A percentile compares a stretch with the other conserved stretches of the same genome.
Evolutionary conservation across 2,329 filamentous ascomycete species (phyloP).

Genomic region (Cytospora piceae): DNA sequence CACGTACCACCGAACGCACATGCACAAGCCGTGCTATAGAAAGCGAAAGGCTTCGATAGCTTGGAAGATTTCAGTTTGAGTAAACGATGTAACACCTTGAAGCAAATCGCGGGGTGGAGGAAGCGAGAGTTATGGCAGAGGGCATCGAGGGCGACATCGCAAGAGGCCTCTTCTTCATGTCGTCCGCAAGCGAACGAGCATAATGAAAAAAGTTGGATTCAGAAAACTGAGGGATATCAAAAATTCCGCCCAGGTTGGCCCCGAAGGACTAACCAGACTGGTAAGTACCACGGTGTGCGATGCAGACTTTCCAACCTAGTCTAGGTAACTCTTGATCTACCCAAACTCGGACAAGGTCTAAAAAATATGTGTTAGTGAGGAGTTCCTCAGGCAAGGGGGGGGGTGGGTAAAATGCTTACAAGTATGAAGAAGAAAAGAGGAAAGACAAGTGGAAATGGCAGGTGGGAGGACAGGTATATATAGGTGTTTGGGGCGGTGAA

Average conservation of each 20-base stretch:
- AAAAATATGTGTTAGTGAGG: too few relatives aligned
- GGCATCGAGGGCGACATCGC: not conserved
- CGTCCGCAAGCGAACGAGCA: slow-evolving; percentile 43
- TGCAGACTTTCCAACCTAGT: slow-evolving; percentile 52
- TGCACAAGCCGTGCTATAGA: too few relatives aligned
- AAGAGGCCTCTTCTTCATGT: slow-evolving; percentile 46
- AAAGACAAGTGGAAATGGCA: slow-evolving; percentile 33
- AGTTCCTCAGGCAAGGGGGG: too few relatives aligned
- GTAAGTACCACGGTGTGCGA: slow-evolving; percentile 56
- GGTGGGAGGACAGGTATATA: slow-evolving; percentile 20
- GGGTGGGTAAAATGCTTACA: slow-evolving; percentile 30
- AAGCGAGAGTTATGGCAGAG: too few relatives aligned
- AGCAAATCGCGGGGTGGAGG: too few relatives aligned
- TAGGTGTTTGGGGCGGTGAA: not conserved
- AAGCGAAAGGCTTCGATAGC: too few relatives aligned
- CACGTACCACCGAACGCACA: too few relatives aligned
- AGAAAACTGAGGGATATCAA: slow-evolving; percentile 42
- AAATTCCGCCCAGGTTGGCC: slow-evolving; percentile 55
- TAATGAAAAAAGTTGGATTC: slow-evolving; percentile 47
- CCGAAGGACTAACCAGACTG: slow-evolving; percentile 55
- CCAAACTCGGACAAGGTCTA: slow-evolving; percentile 48
- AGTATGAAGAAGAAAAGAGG: slow-evolving; percentile 51
- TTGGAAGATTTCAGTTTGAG: too few relatives aligned
- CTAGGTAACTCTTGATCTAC: slow-evolving; percentile 48
- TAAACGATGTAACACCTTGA: too few relatives aligned